These are phyloP conservation scores for Mycena crocata DNA, from an alignment of 768 basidiomycete species.

Conservation along the genomic window DNA sequence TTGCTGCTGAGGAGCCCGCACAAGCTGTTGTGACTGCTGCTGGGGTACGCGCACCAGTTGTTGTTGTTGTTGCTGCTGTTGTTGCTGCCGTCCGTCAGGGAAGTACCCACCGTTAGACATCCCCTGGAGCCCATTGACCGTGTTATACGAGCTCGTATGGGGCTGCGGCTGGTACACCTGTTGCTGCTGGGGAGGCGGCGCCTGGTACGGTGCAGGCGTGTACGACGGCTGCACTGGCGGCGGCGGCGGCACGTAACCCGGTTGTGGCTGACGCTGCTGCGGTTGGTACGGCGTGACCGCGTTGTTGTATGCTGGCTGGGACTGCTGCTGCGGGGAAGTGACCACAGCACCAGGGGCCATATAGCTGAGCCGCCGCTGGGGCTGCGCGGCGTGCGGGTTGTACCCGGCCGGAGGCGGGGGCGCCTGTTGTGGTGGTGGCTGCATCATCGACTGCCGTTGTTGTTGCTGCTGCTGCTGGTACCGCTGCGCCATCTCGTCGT, in stretches of 20 bases:
- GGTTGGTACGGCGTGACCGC: constrained; percentile 55
- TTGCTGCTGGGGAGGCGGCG: constrained; percentile 33
- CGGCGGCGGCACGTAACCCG: constrained; percentile 46
- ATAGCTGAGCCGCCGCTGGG: constrained; percentile 50
- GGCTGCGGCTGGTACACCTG: constrained; percentile 38
- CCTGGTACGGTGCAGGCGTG: constrained; percentile 31
- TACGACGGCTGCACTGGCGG: constrained; percentile 42
- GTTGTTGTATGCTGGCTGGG: constrained; percentile 50
- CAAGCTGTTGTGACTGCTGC: constrained; percentile 37
- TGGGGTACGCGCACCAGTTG: constrained; percentile 28
- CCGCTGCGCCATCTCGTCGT: constrained; percentile 80
- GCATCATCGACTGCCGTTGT: constrained; percentile 37
- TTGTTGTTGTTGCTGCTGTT: constrained; percentile 37
- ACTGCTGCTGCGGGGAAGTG: constrained; percentile 48
- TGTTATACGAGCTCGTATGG: constrained; percentile 33
- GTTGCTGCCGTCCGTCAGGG: constrained; percentile 41
- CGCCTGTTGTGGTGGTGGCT: no score
- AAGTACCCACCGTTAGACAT: constrained; percentile 46
- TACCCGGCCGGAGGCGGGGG: constrained; percentile 47
- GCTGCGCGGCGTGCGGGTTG: constrained; percentile 44
- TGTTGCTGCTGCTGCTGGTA: constrained; percentile 55
- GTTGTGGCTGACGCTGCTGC: constrained; percentile 47
- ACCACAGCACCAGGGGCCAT: constrained; percentile 41
- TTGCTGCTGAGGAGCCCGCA: constrained; percentile 32
- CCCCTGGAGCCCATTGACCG: constrained; percentile 42